Evolutionary conservation across 2,329 filamentous ascomycete species (phyloP), one percentile per base, ranked within the genome.

Genomic region (Achaetomium macrosporum): DNA sequence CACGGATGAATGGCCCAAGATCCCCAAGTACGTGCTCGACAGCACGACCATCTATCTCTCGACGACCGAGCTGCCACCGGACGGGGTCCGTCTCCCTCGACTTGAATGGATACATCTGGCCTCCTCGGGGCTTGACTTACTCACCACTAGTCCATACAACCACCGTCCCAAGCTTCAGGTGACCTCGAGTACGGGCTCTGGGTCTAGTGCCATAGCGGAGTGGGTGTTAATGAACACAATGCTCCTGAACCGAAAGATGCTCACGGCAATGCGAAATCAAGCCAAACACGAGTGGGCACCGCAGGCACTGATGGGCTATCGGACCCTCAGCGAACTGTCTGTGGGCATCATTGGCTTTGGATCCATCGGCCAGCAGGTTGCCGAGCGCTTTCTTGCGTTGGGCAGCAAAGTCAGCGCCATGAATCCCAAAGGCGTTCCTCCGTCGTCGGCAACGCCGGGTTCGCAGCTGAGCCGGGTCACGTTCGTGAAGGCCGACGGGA

Each of bases 151-250:
- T 8, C 45, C 19, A n/a, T 47, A 47, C 19, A 47, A 47, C 37
- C 37, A 41, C 46, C 46, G 36, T 15, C 46, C 36, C n/a, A 25
- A 16, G 8, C 46, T 48, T 5, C 46, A 15, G 3, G 36, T 48
- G n/a, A 48, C 46, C 5, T 42, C 46, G 25, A 41, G 46, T 11
- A 48, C 46, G n/a, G 46, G 46, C 5, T 41, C 37, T n/a, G 46
- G 46, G 2, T 48, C 46, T 12, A 25, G 11, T n/a, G 46, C 37
- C 36, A 3, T 42, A 5, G 46, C 46, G 16, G 46, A 48, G 46
- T 41, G 37, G 37, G 46, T 29, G n/a, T 15, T 48, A n/a, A 48
- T 48, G 46, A 48, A 41, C 46, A 42, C 46, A 3, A 48, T 48
- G 46, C n/a, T 48, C 3, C 25, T 48, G 15, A 20, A 7, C 46